Conservation (phyloP, 2,329 filamentous ascomycete species). For the Diaporthe sp. region DNA sequence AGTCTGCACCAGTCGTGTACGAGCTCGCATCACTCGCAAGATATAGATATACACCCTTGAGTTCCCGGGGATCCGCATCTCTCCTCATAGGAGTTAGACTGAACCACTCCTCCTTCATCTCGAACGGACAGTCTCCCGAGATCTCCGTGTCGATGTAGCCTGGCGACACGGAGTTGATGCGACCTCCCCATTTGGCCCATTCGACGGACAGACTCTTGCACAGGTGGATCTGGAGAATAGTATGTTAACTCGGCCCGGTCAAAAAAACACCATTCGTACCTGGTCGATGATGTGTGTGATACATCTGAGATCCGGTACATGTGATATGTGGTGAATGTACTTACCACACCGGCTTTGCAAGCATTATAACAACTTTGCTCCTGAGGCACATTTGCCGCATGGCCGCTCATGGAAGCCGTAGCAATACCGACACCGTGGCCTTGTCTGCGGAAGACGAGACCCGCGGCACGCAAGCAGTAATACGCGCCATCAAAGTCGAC, state of each 20-base stretch:
- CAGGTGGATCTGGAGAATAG: conserved; percentile 47
- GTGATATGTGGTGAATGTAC: not conserved
- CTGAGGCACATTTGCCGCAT: conserved; percentile 49
- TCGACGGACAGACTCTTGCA: conserved; percentile 51
- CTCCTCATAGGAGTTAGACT: conserved; percentile 50
- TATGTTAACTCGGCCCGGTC: not conserved
- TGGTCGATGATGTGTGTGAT: not conserved
- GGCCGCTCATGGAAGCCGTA: conserved; percentile 53
- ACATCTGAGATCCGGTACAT: not conserved
- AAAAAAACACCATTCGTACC: not conserved
- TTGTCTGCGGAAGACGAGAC: conserved; percentile 52
- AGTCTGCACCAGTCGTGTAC: conserved; percentile 52
- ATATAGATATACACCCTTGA: conserved; percentile 52
- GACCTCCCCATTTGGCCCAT: conserved; percentile 49
- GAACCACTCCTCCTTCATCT: conserved; percentile 54
- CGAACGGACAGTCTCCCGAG: conserved; percentile 50
- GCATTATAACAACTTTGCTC: conserved; percentile 49
- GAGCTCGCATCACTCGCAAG: conserved; percentile 51
- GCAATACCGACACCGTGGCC: conserved; percentile 53
- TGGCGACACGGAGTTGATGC: conserved; percentile 51
- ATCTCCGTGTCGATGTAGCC: conserved; percentile 56
- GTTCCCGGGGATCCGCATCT: conserved; percentile 50
- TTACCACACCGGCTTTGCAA: conserved; percentile 45
- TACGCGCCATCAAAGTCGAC: conserved; percentile 53
- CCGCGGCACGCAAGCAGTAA: conserved; percentile 52